These are phyloP conservation scores for Camelina laxa DNA, from an alignment of 345 rosid species.

Conservation along the genomic window DNA sequence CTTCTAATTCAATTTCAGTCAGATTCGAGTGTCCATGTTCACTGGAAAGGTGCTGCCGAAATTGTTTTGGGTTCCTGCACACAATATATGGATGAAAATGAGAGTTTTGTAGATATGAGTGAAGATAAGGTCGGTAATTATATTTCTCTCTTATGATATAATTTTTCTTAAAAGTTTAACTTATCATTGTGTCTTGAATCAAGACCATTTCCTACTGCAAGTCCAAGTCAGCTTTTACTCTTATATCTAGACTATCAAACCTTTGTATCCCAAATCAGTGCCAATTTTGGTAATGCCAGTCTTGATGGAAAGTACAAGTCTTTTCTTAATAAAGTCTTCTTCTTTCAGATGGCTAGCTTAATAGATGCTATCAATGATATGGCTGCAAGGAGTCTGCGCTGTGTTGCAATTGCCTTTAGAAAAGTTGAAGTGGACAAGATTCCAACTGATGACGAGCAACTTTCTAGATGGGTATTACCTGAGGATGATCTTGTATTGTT, in stretches of 20 bases:
- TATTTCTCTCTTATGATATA: constrained; percentile 14
- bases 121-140: constrained; percentile 61
- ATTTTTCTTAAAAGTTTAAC: background rate
- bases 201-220: constrained; percentile 11
- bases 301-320: background rate
- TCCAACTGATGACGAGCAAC: constrained; percentile 72
- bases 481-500: constrained; percentile 88
- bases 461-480: constrained; percentile 75
- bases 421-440: constrained; percentile 62
- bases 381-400: constrained; percentile 89
- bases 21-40: constrained; percentile 71
- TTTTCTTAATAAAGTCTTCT: constrained; percentile 25
- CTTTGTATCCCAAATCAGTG: constrained; percentile 31
- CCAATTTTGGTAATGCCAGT: constrained; percentile 8
- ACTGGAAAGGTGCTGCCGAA: constrained; percentile 99
- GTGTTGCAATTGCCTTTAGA: constrained; percentile 91
- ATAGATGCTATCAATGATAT: constrained; percentile 70
- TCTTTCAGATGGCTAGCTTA: constrained; percentile 56
- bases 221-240: constrained; percentile 2
- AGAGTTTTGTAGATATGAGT: constrained; percentile 55
- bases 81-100: constrained; percentile 62
- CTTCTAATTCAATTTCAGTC: constrained; percentile 49
- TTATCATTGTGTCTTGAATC: constrained; percentile 2
- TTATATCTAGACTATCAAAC: background rate
- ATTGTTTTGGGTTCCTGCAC: constrained; percentile 83